phyloP scores from a whole-genome alignment of 768 basidiomycete genomes.

The Fomitopsis serialis region DNA sequence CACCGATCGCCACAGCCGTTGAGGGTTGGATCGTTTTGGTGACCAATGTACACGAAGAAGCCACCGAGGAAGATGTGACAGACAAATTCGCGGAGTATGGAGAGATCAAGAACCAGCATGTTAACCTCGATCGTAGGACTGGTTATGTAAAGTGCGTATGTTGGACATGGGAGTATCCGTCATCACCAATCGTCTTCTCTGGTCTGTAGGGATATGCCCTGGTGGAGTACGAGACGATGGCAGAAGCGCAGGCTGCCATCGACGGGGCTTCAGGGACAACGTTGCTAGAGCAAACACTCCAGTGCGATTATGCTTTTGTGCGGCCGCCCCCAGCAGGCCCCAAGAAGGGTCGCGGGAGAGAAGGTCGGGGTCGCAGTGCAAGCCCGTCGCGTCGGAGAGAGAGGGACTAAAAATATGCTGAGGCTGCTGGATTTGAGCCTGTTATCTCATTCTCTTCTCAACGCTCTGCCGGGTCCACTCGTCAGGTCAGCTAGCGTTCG shows the following conservation, averaged over 20 bases:
- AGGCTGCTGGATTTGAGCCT: neutral
- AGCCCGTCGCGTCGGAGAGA: constrained; percentile 60
- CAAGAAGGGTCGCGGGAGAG: constrained; percentile 69
- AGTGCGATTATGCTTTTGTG: constrained; percentile 92
- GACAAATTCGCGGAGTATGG: constrained; percentile 97
- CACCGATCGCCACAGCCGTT: constrained; percentile 57
- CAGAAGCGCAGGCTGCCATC: constrained; percentile 92
- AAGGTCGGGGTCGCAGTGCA: constrained; percentile 65
- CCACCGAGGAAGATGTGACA: constrained; percentile 93
- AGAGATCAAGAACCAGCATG: constrained; percentile 95
- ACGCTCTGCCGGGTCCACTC: too few species aligned
- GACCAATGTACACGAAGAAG: constrained; percentile 95
- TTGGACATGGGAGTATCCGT: constrained; percentile 3
- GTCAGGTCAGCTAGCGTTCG: too few species aligned
- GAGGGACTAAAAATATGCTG: constrained; percentile 2
- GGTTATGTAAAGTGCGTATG: constrained; percentile 89
- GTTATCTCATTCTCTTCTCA: too few species aligned
- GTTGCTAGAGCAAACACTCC: constrained; percentile 79
- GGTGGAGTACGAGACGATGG: constrained; percentile 94
- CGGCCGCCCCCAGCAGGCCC: constrained; percentile 79
- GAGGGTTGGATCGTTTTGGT: constrained; percentile 99
- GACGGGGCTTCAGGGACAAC: constrained; percentile 81
- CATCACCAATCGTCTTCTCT: neutral
- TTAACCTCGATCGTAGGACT: constrained; percentile 94
- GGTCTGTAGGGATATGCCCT: constrained; percentile 84